Percentiles rank a stretch among this genome's conserved stretches.
Evolutionary conservation across 768 basidiomycete genomes (phyloP).

Genomic region (Suillus discolor): DNA sequence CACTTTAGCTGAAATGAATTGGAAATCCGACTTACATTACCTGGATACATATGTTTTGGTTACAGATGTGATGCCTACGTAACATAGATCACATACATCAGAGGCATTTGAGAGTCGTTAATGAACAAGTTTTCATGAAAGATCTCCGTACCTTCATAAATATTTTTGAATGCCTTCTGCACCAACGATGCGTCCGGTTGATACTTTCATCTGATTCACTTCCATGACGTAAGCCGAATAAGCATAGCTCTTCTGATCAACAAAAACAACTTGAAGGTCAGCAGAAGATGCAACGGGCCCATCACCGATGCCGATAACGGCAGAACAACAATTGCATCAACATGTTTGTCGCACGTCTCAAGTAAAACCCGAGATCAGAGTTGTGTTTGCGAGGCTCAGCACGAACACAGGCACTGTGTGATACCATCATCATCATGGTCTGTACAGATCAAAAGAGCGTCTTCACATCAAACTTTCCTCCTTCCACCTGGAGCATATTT

Average conservation of each 20-base stretch:
- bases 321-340: conserved; percentile 6
- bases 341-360: background rate
- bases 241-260: conserved; percentile 38
- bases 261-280: conserved; percentile 26
- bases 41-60: background rate
- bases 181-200: conserved; percentile 24
- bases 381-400: conserved; percentile 11
- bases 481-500: conserved; percentile 20
- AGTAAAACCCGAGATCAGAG: background rate
- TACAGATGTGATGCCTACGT: background rate
- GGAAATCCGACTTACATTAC: background rate
- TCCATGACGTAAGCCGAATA: conserved; percentile 36
- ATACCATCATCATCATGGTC: conserved; percentile 17
- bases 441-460: conserved; percentile 32
- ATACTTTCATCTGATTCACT: conserved; percentile 31
- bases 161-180: conserved; percentile 15
- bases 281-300: conserved; percentile 13
- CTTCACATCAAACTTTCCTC: conserved; percentile 11
- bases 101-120: background rate
- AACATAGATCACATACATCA: background rate
- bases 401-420: conserved; percentile 14
- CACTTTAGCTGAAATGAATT: background rate
- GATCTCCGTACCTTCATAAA: background rate
- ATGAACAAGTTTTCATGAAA: background rate
- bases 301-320: background rate